Evolutionary conservation across 495 filamentous ascomycete species (phyloP).

Genomic region (Aspergillus nidulans): DNA sequence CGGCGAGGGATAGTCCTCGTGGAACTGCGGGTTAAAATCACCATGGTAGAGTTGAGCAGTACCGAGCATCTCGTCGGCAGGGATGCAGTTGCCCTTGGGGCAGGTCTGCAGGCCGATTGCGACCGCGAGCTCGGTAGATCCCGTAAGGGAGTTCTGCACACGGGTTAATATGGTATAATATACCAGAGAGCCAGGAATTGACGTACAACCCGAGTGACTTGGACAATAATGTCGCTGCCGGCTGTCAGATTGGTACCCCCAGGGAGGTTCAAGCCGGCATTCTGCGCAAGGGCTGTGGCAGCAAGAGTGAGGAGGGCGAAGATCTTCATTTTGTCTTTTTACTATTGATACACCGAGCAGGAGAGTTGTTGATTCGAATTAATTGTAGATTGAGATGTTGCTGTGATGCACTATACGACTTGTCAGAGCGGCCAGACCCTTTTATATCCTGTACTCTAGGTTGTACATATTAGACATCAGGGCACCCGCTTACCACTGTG

Average conservation of each 20-base stretch:
- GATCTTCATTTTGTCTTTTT: conserved; percentile 30
- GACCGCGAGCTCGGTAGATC: conserved; percentile 26
- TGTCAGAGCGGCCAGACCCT: too few relatives aligned
- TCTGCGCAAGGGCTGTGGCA: conserved; percentile 56
- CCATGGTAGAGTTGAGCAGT: conserved; percentile 30
- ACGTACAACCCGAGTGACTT: conserved; percentile 33
- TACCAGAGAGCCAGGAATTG: background rate
- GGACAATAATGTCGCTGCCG: conserved; percentile 22
- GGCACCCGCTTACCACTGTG: too few relatives aligned
- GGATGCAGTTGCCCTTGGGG: conserved; percentile 10
- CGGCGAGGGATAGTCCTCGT: conserved; percentile 22
- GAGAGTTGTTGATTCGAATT: background rate
- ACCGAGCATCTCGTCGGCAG: conserved; percentile 23
- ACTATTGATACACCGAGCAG: too few relatives aligned
- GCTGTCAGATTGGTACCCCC: conserved; percentile 15
- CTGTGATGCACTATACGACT: too few relatives aligned
- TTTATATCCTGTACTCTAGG: too few relatives aligned
- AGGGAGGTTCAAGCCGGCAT: conserved; percentile 60
- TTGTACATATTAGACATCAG: too few relatives aligned
- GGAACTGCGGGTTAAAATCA: conserved; percentile 27
- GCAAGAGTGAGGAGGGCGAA: conserved; percentile 21
- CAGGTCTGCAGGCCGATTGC: conserved; percentile 35
- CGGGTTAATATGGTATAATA: background rate
- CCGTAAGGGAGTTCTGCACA: conserved; percentile 27
- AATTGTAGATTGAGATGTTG: background rate